phyloP scores from a whole-genome alignment of 805 yeast genomes.

The Sugiyamaella floridensis region DNA sequence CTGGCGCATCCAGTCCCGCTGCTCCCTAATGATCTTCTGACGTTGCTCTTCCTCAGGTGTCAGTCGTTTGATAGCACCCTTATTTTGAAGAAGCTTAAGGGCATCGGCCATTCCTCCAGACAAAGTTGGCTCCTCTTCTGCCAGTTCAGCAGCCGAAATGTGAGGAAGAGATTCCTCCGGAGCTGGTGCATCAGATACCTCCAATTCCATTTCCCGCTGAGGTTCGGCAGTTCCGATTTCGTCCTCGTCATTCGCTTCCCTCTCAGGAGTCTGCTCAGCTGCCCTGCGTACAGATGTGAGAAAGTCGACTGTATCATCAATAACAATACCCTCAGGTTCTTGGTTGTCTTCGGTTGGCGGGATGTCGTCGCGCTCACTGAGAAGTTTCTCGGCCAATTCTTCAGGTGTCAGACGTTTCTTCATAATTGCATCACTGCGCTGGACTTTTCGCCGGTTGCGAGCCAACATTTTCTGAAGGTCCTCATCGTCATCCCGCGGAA shows the following conservation, averaged over 20 bases:
- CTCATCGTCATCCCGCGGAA: constrained; percentile 34
- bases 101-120: constrained; percentile 35
- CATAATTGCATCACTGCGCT: not conserved
- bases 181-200: constrained; percentile 9
- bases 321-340: not conserved
- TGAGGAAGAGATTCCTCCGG: constrained; percentile 7
- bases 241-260: not conserved
- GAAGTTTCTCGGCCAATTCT: constrained; percentile 35
- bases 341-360: constrained; percentile 18
- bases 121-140: not conserved
- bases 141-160: not conserved
- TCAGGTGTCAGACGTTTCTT: constrained; percentile 15
- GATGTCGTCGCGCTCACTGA: constrained; percentile 25
- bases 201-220: not conserved
- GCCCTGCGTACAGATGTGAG: not conserved
- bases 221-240: constrained; percentile 21
- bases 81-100: constrained; percentile 29
- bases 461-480: constrained; percentile 28
- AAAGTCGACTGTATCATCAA: not conserved
- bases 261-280: constrained; percentile 5
- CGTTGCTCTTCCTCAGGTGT: constrained; percentile 20
- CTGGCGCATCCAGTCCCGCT: constrained; percentile 19
- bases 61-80: constrained; percentile 25
- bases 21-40: constrained; percentile 15
- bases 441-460: constrained; percentile 2